phyloP scores from a whole-genome alignment of 2,329 filamentous ascomycete species.

The Fusarium tupiense region DNA sequence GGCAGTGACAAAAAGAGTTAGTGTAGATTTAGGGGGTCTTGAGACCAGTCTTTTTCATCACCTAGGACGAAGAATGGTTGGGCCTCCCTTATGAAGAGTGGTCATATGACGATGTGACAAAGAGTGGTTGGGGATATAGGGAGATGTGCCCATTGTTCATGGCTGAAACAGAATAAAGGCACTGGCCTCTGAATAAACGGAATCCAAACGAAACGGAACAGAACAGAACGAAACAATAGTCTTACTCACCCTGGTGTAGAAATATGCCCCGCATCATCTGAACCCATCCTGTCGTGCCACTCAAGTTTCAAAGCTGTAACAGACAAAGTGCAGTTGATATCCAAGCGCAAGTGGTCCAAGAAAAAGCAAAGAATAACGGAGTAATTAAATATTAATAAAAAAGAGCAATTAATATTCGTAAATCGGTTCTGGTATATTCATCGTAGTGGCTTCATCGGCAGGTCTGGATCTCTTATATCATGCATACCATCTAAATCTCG shows the following conservation, averaged over 20 bases:
- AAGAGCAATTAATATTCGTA: not conserved
- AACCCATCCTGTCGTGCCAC: constrained; percentile 41
- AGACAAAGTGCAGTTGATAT: constrained; percentile 1
- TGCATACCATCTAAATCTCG: not conserved
- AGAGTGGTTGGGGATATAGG: not conserved
- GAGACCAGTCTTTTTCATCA: not conserved
- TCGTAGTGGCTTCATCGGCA: not conserved
- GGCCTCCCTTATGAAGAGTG: not conserved
- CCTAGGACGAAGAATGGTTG: not conserved
- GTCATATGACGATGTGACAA: constrained; percentile 24
- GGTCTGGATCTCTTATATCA: constrained; percentile 20
- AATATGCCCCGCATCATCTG: constrained; percentile 33
- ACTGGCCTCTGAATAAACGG: constrained; percentile 6
- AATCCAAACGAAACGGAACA: constrained; percentile 10
- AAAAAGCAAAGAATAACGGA: not conserved
- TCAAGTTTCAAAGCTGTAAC: constrained; percentile 30
- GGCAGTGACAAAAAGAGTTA: not conserved
- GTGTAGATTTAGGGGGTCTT: not conserved
- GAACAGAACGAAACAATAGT: constrained; percentile 15
- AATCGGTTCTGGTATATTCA: not conserved
- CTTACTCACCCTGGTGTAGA: constrained; percentile 32
- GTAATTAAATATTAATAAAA: not conserved
- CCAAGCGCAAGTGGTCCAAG: not conserved
- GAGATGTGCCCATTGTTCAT: not conserved
- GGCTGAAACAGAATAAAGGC: not conserved